Conservation (phyloP, 2,329 filamentous ascomycete genomes). For the Penicillium crustosum region DNA sequence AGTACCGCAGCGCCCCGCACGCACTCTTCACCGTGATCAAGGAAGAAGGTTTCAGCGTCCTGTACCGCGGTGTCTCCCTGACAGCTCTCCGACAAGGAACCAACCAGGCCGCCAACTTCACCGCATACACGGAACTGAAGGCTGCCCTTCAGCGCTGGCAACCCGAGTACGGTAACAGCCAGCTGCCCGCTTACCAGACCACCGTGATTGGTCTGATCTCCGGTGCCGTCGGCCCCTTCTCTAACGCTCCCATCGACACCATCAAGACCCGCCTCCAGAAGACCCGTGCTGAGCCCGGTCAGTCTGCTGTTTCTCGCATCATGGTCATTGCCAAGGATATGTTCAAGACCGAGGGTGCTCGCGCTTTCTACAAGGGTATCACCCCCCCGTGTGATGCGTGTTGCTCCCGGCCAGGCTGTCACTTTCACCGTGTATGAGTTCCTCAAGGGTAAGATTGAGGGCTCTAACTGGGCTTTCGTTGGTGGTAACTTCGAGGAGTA, state of each 20-base stretch:
- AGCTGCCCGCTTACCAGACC: slow-evolving; percentile 85
- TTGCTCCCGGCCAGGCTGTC: slow-evolving; percentile 88
- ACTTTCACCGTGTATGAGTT: slow-evolving; percentile 76
- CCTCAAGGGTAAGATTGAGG: slow-evolving; percentile 71
- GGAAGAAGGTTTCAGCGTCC: slow-evolving; percentile 82
- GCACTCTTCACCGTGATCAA: slow-evolving; percentile 81
- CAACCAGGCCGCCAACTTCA: slow-evolving; percentile 99
- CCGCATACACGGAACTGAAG: slow-evolving; percentile 93
- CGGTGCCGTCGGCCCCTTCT: slow-evolving; percentile 92
- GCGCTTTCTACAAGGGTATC: slow-evolving; percentile 98
- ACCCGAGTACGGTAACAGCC: slow-evolving; percentile 62
- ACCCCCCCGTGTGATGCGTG: slow-evolving; percentile 96
- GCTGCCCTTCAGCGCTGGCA: slow-evolving; percentile 70
- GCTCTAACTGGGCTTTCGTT: slow-evolving; percentile 59
- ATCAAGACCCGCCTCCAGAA: slow-evolving; percentile 97
- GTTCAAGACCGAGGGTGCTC: slow-evolving; percentile 90
- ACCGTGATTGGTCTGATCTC: slow-evolving; percentile 85
- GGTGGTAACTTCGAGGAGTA: slow-evolving; percentile 66
- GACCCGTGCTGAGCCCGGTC: slow-evolving; percentile 76
- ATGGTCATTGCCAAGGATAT: slow-evolving; percentile 74
- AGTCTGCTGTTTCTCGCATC: slow-evolving; percentile 78
- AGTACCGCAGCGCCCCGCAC: slow-evolving; percentile 92
- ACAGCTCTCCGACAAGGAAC: slow-evolving; percentile 92
- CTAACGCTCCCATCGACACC: slow-evolving; percentile 96
- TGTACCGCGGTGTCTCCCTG: slow-evolving; percentile 91